Evolutionary conservation across 257 asterid genomes (phyloP), one percentile per base, ranked within the genome.

Genomic region (Rubia yunnanensis): DNA sequence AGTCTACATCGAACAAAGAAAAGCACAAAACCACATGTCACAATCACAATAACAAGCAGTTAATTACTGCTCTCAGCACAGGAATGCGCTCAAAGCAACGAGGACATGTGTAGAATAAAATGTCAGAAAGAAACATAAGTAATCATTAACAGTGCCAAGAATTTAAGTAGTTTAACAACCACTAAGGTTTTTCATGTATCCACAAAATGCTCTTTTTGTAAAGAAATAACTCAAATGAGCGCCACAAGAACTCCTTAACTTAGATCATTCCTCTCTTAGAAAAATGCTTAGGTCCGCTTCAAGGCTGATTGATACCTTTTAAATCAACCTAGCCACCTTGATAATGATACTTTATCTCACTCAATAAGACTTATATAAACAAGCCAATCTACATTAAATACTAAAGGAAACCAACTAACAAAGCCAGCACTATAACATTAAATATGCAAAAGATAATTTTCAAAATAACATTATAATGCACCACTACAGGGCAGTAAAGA

Each of bases 1-100:
- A 84, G 89, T 83, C 97, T 89, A 86, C 77, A 74, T 52, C 68
- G 67, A 65, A 20, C 65, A 48, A 3, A 61, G 34, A 26, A 58
- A 31, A 54, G 31, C 30, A 31, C 54, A 35, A 56, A 22, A 26
- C n/a, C 18, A 64, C 8, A 24, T 20, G 4, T 50, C 63, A 32
- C 44, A 14, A 27, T 26, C n/a, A 13, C 44, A 55, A 56, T 31
- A 30, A 44, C 27, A 32, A 9, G 34, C 72, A 65, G 24, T n/a
- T 15, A 36, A 54, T 30, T 17, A 5, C 48, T 8, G 8, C 28
- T 72, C 15, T 57, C 32, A 41, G 20, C 35, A 44, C 15, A 65
- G 63, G 26, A 65, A 48, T 35, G 32, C 32, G 22, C 23, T 8
- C n/a, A 63, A 39, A 5, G 54, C 63, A 34, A 46, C 54, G 23